Base-by-base conservation (phyloP, 2,329 filamentous ascomycete genomes). In the Chrysoporthe deuterocubensis region DNA sequence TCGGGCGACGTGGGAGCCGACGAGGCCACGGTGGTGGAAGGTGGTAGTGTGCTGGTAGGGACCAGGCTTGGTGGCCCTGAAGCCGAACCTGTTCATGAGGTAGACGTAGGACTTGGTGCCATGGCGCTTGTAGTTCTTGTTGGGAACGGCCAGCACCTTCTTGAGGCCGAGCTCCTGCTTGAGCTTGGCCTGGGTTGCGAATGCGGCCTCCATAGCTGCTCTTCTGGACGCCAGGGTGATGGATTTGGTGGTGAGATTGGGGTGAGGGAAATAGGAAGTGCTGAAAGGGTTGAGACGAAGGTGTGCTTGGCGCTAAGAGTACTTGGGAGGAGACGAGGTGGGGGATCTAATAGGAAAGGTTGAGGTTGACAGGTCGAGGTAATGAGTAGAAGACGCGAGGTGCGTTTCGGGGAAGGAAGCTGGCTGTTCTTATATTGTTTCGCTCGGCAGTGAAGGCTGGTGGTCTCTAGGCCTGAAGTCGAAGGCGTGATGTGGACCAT, bases 31-130 rank as follows among this genome's bases (percentile, higher is more conserved):
- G 69, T 87, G 81, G 40, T 82, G 77, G 65, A 84, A 74, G 44
- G 81, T 79, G 42, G 82, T 81, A 69, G 81, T 76, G 69, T 86
- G 81, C 70, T 82, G 82, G 78, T 87, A 92, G 8, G 88, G 89
- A 4, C 90, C 89, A 1, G 84, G 83, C 70, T 85, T 81, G 67
- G 89, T 90, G 44, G 90, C 88, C 32, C 83, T 78, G 74, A 92
- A 88, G 67, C 85, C 82, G 75, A 86, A 91, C 76, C 89, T 89
- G 75, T 84, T 84, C 72, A 91, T 78, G 9, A 85, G 77, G 71
- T 83, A 84, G 71, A 88, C 84, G 73, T 91, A 91, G 43, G 87
- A 89, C 78, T 90, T 91, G 69, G 81, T 81, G 60, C 89, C 89
- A 69, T 85, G 82, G 69, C 79, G 80, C 72, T 85, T 78, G 77